Percentiles rank a stretch among this genome's conserved stretches.
Evolutionary conservation across 768 basidiomycete species (phyloP).

Genomic region (Asterophora parasitica): DNA sequence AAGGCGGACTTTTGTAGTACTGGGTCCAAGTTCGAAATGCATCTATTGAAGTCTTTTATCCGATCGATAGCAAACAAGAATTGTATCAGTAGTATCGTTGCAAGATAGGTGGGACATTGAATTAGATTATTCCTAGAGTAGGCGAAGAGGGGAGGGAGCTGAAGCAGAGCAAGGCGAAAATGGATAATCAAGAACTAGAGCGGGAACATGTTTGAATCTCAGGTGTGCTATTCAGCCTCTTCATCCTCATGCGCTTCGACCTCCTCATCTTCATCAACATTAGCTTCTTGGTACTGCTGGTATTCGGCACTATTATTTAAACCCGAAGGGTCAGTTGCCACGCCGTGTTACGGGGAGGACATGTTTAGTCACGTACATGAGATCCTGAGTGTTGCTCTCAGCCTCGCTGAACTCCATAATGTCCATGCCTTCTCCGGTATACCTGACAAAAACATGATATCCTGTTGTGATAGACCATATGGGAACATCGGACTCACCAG

Average conservation of each 20-base stretch:
- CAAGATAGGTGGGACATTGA: constrained; percentile 2
- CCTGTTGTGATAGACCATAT: background rate
- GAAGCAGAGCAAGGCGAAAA: background rate
- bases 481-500: constrained; percentile 41
- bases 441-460: constrained; percentile 31
- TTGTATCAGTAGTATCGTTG: too few species aligned
- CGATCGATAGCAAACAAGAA: too few species aligned
- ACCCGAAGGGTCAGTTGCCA: background rate
- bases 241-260: constrained; percentile 30
- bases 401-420: constrained; percentile 82
- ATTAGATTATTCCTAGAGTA: constrained; percentile 11
- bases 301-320: constrained; percentile 79
- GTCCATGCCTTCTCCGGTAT: constrained; percentile 91
- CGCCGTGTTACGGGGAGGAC: background rate
- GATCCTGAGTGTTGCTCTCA: constrained; percentile 75
- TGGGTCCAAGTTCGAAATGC: too few species aligned
- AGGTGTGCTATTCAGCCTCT: constrained; percentile 16
- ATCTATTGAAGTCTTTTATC: too few species aligned
- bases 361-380: constrained; percentile 55
- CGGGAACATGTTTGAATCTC: background rate
- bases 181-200: background rate
- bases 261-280: constrained; percentile 37
- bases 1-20: too few species aligned
- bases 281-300: constrained; percentile 75
- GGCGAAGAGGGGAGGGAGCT: background rate